Percentiles rank a stretch among this genome's conserved stretches.
Evolutionary conservation across 768 basidiomycete species (phyloP).

Genomic region (Boletus tylopilopsis): DNA sequence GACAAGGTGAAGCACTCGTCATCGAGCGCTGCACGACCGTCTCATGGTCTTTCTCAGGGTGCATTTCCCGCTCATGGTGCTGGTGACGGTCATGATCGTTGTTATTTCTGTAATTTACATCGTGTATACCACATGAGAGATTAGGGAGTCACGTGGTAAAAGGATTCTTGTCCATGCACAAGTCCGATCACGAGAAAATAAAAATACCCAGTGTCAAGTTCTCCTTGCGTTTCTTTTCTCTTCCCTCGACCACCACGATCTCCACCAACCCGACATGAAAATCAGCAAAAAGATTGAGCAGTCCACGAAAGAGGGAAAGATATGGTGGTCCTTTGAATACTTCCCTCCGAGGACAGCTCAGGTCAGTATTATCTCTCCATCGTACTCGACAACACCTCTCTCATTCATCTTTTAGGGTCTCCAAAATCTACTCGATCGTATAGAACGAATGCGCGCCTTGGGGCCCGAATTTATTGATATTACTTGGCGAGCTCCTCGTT

Average conservation of each 20-base stretch:
- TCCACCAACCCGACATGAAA: constrained; percentile 58
- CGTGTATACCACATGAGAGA: constrained; percentile 25
- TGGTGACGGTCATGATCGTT: constrained; percentile 46
- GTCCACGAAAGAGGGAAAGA: constrained; percentile 76
- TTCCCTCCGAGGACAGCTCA: constrained; percentile 96
- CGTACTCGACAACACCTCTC: neutral
- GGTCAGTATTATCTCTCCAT: constrained; percentile 39
- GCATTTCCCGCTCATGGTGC: constrained; percentile 49
- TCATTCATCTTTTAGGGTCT: constrained; percentile 33
- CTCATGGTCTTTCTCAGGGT: constrained; percentile 33
- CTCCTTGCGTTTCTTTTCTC: neutral
- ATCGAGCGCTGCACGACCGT: neutral
- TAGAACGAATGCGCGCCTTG: constrained; percentile 93
- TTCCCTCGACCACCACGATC: constrained; percentile 14
- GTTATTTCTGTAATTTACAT: constrained; percentile 51
- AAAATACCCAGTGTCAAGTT: constrained; percentile 21
- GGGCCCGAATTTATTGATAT: constrained; percentile 99
- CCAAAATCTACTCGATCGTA: constrained; percentile 96
- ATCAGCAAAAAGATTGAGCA: constrained; percentile 91
- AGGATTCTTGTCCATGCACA: too few species aligned
- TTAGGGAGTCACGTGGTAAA: neutral
- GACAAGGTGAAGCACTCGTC: constrained; percentile 43
- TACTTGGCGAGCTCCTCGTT: constrained; percentile 62
- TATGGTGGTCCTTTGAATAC: constrained; percentile 99
- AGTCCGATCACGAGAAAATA: constrained; percentile 16